Evolutionary conservation across 176 grass and related monocot genomes (phyloP).

Genomic region (Triticum turgidum): DNA sequence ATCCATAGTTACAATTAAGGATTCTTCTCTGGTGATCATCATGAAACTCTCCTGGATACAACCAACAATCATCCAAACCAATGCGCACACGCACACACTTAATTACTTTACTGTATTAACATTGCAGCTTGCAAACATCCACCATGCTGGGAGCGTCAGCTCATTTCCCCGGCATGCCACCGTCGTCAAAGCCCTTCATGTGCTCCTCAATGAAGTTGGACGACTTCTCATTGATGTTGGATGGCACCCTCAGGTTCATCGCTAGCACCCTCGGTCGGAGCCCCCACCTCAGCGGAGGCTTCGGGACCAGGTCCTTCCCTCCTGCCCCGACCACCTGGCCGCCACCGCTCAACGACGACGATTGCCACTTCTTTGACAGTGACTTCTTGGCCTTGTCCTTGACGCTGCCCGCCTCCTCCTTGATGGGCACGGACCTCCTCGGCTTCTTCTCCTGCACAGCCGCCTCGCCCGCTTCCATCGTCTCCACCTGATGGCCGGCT

Average conservation of each 20-base stretch:
- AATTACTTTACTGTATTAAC: no score
- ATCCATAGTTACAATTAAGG: background rate
- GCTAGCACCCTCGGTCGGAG: conserved; percentile 43
- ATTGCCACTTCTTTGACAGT: conserved; percentile 39
- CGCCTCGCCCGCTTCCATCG: background rate
- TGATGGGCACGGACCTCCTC: conserved; percentile 39
- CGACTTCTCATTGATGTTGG: conserved; percentile 52
- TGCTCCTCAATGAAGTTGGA: conserved; percentile 42
- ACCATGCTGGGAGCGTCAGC: background rate
- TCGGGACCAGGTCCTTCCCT: background rate
- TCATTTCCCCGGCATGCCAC: conserved; percentile 37
- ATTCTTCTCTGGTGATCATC: background rate
- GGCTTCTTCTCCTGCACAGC: conserved; percentile 26
- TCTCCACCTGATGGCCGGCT: background rate
- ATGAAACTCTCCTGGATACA: no score
- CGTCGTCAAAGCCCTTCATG: conserved; percentile 17
- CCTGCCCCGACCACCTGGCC: background rate
- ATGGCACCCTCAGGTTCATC: conserved; percentile 23
- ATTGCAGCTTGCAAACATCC: no score
- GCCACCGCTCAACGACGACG: background rate
- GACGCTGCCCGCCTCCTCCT: conserved; percentile 3
- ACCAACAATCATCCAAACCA: conserved; percentile 7
- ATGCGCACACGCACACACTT: background rate
- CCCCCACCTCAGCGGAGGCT: background rate
- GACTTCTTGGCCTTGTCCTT: conserved; percentile 32